Percentiles rank a stretch among this genome's conserved stretches.
These are phyloP conservation scores for Alnus glutinosa DNA, from an alignment of 306 rosid genomes.

Conservation along the genomic window DNA sequence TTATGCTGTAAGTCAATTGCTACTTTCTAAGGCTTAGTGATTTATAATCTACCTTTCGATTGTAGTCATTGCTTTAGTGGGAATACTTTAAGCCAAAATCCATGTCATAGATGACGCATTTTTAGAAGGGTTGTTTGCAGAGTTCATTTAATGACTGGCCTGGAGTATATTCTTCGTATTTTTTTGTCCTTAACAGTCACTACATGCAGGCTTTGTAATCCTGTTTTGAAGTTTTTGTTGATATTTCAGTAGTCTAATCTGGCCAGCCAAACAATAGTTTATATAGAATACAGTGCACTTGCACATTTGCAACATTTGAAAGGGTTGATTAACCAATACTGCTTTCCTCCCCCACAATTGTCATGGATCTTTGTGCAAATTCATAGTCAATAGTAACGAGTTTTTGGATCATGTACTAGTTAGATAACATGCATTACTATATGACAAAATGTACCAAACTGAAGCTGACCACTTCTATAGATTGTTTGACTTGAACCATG, in stretches of 20 bases:
- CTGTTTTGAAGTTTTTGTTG: neutral
- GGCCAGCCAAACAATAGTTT: neutral
- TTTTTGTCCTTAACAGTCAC: neutral
- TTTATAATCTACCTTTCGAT: neutral
- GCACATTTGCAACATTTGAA: neutral
- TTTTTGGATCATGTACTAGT: neutral
- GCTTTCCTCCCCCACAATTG: neutral
- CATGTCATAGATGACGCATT: neutral
- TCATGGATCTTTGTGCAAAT: neutral
- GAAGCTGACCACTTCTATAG: neutral
- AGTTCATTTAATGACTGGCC: neutral
- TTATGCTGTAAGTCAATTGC: slow-evolving; percentile 69
- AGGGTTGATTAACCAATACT: neutral
- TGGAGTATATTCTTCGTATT: neutral
- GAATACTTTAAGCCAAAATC: neutral
- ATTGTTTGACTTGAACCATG: neutral
- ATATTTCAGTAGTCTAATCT: neutral
- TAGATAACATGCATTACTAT: neutral
- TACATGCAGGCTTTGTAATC: neutral
- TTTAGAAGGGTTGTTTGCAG: neutral
- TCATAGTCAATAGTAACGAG: neutral
- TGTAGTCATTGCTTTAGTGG: neutral
- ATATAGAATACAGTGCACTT: neutral
- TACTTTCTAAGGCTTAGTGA: neutral
- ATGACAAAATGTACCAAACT: neutral